A percentile compares a stretch with the other conserved stretches of the same genome.
Evolutionary conservation across 352 stramenopile species (phyloP).

Genomic region (Phytopythium oedochilum): DNA sequence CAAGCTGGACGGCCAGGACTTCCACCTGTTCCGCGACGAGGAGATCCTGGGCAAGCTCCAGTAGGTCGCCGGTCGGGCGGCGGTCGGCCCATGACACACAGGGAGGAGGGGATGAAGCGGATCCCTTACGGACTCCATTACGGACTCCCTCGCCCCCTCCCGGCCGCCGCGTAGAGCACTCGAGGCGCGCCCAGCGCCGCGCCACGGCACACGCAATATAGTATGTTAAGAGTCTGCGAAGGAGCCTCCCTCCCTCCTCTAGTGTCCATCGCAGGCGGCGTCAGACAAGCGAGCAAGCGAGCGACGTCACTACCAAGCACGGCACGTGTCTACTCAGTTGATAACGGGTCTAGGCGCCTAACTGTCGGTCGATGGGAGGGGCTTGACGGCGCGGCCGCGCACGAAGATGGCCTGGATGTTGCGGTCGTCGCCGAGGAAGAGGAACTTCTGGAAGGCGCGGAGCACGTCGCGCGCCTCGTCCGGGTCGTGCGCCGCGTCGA

Average conservation of each 20-base stretch:
- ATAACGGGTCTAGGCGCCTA: no score
- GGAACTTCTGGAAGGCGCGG: conserved; percentile 88
- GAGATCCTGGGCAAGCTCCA: conserved; percentile 97
- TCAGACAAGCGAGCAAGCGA: no score
- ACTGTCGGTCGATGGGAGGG: not conserved
- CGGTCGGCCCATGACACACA: not conserved
- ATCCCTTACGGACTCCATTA: no score
- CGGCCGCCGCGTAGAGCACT: not conserved
- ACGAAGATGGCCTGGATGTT: conserved; percentile 90
- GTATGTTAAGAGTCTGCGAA: conserved; percentile 1
- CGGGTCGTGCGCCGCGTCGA: conserved; percentile 54
- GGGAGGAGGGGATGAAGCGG: no score
- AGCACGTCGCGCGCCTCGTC: conserved; percentile 43
- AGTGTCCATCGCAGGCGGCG: no score
- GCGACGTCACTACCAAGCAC: no score
- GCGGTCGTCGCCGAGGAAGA: conserved; percentile 89
- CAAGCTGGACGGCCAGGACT: conserved; percentile 90
- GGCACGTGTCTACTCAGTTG: no score
- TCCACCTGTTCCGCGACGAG: conserved; percentile 94
- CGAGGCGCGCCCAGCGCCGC: not conserved
- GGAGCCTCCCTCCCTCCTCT: no score
- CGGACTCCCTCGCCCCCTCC: no score
- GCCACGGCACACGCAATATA: conserved; percentile 1
- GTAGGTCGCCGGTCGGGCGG: conserved; percentile 42
- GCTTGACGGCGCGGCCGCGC: conserved; percentile 48